A percentile compares a stretch with the other conserved stretches of the same genome.
These are phyloP conservation scores for Limtongia smithiae DNA, from an alignment of 805 yeast species.

Conservation along the genomic window DNA sequence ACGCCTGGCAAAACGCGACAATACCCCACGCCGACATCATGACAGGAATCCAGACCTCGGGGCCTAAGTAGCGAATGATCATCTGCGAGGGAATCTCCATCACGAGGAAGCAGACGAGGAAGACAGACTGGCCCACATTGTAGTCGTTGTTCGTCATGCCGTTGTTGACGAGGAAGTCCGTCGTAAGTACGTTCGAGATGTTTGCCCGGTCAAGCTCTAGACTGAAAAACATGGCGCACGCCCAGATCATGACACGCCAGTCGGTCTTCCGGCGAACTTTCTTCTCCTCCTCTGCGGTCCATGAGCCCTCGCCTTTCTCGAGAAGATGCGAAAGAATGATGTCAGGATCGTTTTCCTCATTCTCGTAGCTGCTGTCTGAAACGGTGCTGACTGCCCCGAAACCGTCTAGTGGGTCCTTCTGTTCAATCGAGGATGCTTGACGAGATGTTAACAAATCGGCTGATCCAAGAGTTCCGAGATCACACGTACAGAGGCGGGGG, in stretches of 20 bases:
- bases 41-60: constrained; percentile 57
- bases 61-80: constrained; percentile 57
- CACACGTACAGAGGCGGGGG: too few relatives aligned
- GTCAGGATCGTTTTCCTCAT: constrained; percentile 21
- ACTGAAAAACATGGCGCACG: constrained; percentile 54
- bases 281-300: constrained; percentile 53
- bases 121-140: constrained; percentile 56
- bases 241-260: constrained; percentile 51
- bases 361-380: constrained; percentile 3
- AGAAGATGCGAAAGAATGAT: constrained; percentile 15
- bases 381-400: neutral
- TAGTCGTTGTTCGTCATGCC: constrained; percentile 52
- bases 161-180: constrained; percentile 50
- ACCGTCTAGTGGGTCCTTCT: too few relatives aligned
- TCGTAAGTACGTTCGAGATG: constrained; percentile 52
- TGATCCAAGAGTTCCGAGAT: too few relatives aligned
- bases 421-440: too few relatives aligned
- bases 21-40: constrained; percentile 54
- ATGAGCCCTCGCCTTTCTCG: constrained; percentile 31
- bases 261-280: constrained; percentile 51
- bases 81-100: constrained; percentile 45
- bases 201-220: constrained; percentile 58
- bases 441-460: too few relatives aligned
- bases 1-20: constrained; percentile 52
- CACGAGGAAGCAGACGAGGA: constrained; percentile 44